These are phyloP conservation scores for Amanita exitialis DNA, from an alignment of 768 basidiomycete genomes.

Conservation along the genomic window DNA sequence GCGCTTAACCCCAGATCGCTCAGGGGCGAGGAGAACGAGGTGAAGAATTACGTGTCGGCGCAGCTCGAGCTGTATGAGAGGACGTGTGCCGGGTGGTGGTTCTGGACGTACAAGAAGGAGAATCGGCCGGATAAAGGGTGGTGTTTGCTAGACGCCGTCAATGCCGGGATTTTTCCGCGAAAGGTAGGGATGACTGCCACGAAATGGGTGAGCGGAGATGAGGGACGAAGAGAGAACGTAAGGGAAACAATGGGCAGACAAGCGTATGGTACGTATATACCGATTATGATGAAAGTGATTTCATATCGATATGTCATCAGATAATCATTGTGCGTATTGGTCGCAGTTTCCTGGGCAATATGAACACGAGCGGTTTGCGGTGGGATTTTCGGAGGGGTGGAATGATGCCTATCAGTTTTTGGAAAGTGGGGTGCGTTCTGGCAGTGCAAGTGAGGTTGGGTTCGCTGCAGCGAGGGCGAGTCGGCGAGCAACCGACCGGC, in stretches of 20 bases:
- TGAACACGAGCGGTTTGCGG: conserved; percentile 56
- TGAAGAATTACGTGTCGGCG: conserved; percentile 41
- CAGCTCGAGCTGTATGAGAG: conserved; percentile 59
- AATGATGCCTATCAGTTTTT: conserved; percentile 57
- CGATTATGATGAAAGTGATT: neutral
- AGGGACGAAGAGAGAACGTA: conserved; percentile 12
- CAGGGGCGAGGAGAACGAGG: conserved; percentile 23
- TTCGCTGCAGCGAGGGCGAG: conserved; percentile 54
- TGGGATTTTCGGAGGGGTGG: conserved; percentile 66
- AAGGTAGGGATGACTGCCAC: conserved; percentile 32
- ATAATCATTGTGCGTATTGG: conserved; percentile 29
- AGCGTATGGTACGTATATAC: conserved; percentile 20
- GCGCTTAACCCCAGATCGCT: conserved; percentile 61
- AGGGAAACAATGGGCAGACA: conserved; percentile 17
- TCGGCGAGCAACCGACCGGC: conserved; percentile 34
- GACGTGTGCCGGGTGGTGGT: conserved; percentile 66
- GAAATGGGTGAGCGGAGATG: conserved; percentile 11
- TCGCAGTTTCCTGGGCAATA: conserved; percentile 43
- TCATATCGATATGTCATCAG: conserved; percentile 17
- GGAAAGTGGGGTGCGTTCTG: conserved; percentile 9
- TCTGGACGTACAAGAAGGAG: conserved; percentile 79
- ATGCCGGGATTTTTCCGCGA: conserved; percentile 50
- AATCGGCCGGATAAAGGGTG: conserved; percentile 59
- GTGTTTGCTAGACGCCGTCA: conserved; percentile 58
- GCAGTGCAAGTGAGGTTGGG: conserved; percentile 44